A percentile compares a stretch with the other conserved stretches of the same genome.
phyloP scores from a whole-genome alignment of 306 rosid species.

The Vachellia collinsii region DNA sequence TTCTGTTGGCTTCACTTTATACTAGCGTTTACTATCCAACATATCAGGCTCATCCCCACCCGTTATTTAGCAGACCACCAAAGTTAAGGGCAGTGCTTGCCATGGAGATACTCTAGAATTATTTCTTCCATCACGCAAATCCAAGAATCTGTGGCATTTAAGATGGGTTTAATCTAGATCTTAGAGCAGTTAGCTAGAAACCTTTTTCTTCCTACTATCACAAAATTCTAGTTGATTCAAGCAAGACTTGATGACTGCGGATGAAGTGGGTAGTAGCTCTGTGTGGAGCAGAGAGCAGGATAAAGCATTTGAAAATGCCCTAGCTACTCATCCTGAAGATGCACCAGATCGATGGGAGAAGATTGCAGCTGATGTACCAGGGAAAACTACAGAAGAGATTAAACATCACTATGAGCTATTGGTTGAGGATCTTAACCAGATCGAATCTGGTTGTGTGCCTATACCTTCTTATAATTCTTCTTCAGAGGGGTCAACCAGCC shows the following conservation, averaged over 20 bases:
- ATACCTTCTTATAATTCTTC: conserved; percentile 82
- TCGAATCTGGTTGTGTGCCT: conserved; percentile 89
- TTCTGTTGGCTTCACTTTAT: conserved; percentile 35
- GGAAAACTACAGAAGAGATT: conserved; percentile 78
- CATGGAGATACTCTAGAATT: conserved; percentile 47
- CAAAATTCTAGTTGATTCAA: conserved; percentile 39
- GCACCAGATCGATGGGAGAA: conserved; percentile 87
- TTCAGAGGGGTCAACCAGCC: conserved; percentile 76
- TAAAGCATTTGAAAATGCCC: conserved; percentile 87
- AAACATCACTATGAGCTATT: conserved; percentile 79
- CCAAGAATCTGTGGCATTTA: conserved; percentile 26
- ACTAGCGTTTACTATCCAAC: conserved; percentile 37
- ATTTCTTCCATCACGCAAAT: conserved; percentile 32
- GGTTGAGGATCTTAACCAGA: conserved; percentile 75
- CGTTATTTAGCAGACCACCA: conserved; percentile 42
- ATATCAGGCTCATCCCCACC: conserved; percentile 13
- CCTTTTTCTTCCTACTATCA: conserved; percentile 38
- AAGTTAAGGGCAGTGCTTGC: conserved; percentile 26
- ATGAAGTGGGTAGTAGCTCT: conserved; percentile 71
- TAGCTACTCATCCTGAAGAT: conserved; percentile 77
- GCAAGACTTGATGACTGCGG: conserved; percentile 62
- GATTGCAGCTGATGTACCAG: conserved; percentile 79
- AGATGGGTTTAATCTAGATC: conserved; percentile 47
- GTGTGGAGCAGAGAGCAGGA: conserved; percentile 91
- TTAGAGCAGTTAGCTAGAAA: conserved; percentile 38